Percentiles rank a stretch among this genome's conserved stretches.
phyloP scores from a whole-genome alignment of 1,284 basidiomycete species.

The Cutaneotrichosporon cyanovorans region DNA sequence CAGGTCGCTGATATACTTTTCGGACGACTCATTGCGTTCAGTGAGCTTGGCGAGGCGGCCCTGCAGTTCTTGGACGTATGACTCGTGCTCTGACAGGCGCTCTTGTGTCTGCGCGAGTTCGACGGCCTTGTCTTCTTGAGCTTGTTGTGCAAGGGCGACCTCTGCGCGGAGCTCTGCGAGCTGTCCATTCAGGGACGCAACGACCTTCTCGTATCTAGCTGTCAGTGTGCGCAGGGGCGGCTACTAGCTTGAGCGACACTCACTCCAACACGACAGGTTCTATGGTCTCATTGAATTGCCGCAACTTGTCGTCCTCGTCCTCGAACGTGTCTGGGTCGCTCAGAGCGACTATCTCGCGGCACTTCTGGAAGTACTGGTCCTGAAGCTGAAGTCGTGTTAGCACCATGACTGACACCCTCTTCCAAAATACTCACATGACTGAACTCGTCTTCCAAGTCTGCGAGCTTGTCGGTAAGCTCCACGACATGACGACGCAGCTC shows the following conservation, averaged over 20 bases:
- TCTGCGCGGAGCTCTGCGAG: constrained; percentile 84
- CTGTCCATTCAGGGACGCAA: constrained; percentile 79
- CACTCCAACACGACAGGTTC: constrained; percentile 91
- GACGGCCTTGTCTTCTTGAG: constrained; percentile 76
- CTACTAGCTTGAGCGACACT: constrained; percentile 14
- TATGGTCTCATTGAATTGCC: constrained; percentile 88
- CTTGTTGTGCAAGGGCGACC: constrained; percentile 43
- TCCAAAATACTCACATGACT: constrained; percentile 28
- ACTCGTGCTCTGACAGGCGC: constrained; percentile 67
- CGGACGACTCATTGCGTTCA: constrained; percentile 82
- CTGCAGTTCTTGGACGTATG: constrained; percentile 78
- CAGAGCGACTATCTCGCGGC: constrained; percentile 38
- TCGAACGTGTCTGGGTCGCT: constrained; percentile 17
- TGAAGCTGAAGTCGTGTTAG: constrained; percentile 25
- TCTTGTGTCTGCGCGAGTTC: constrained; percentile 61
- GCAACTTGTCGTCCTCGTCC: constrained; percentile 21
- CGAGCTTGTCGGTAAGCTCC: constrained; percentile 15
- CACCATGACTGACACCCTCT: neutral
- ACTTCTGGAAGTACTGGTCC: constrained; percentile 38
- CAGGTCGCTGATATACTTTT: constrained; percentile 86
- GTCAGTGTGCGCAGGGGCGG: neutral
- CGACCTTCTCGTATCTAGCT: constrained; percentile 85
- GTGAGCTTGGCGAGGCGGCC: constrained; percentile 69
- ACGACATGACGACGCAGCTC: constrained; percentile 52
- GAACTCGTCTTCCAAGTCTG: constrained; percentile 40